Base-by-base conservation (phyloP, 768 basidiomycete species). In the Leccinum rimulosum region DNA sequence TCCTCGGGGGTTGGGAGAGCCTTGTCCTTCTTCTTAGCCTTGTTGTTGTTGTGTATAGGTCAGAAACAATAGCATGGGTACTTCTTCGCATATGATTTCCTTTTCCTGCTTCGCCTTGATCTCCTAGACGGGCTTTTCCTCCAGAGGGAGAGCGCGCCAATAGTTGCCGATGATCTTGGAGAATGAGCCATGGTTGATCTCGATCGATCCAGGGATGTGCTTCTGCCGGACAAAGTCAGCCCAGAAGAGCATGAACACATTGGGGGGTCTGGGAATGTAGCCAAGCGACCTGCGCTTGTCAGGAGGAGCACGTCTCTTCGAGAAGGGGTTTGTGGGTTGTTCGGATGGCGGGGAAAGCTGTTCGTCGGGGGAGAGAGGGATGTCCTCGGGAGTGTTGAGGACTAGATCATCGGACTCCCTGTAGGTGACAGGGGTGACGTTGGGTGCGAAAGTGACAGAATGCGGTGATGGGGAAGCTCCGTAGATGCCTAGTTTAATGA, bases 101-200 rank as follows among this genome's bases (percentile, higher is more conserved):
- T 89, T 90, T 25, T 85, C 89, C 48, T 83, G 80, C 68, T 88
- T 87, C 0, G 90, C 90, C 56, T 82, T 82, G 35, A 81, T 73
- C 66, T 91, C 88, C 90, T 90, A 92, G 17, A 83, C 76, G 4
- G 79, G 80, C 67, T 87, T 89, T 71, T 92, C 87, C 15, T 86
- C 82, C 17, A 84, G 79, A 0, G 88, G 86, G 3, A 92, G 81
- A 0, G 84, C 71, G 27, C 85, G 81, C 90, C 90, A 92, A 63
- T 77, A 80, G 56, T 80, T 80, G 8, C 79, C 78, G 28, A 82
- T 79, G 59, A 81, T 82, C 66, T 80, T 81, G 2, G 80, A 81
- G 12, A 81, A 70, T 1, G 79, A 79, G 9, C 76, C 77, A 58
- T 81, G 80, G 58, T 79, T 80, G 1, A 77, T 78, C 68, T 81